phyloP scores from a whole-genome alignment of 768 basidiomycete genomes.

The Trametes elegans region DNA sequence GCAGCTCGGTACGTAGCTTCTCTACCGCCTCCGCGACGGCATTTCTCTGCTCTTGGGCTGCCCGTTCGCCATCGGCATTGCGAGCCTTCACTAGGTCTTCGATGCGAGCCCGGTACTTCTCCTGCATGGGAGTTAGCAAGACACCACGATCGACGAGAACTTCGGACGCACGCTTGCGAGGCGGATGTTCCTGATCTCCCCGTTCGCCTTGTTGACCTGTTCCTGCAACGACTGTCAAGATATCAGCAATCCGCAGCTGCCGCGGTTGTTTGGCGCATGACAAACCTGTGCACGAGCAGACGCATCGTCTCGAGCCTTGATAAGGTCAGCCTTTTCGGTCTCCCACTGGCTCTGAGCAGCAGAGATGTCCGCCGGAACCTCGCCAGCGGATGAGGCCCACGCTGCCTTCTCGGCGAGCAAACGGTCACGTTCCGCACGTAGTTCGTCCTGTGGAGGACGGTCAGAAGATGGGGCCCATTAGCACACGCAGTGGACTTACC shows the following conservation, averaged over 20 bases:
- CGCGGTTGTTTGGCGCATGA: not conserved
- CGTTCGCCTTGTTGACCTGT: constrained; percentile 25
- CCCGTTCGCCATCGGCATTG: constrained; percentile 43
- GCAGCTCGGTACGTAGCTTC: constrained; percentile 49
- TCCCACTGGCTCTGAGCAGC: constrained; percentile 46
- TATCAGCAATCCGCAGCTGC: not conserved
- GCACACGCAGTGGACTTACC: constrained; percentile 27
- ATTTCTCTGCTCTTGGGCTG: constrained; percentile 42
- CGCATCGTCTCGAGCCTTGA: constrained; percentile 60
- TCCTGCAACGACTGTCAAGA: constrained; percentile 20
- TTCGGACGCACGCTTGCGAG: constrained; percentile 22
- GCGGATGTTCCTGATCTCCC: constrained; percentile 24
- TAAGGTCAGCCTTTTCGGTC: constrained; percentile 55
- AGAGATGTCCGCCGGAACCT: constrained; percentile 23
- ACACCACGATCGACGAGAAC: not conserved
- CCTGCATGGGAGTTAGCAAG: constrained; percentile 36
- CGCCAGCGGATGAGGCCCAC: constrained; percentile 30
- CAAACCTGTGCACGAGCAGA: constrained; percentile 55
- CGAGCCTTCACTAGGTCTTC: constrained; percentile 51
- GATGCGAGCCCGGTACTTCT: constrained; percentile 59
- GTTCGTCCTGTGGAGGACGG: constrained; percentile 38
- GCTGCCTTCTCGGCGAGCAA: constrained; percentile 59
- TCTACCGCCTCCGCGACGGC: constrained; percentile 58
- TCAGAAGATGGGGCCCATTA: not conserved
- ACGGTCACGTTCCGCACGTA: constrained; percentile 60